phyloP scores from a whole-genome alignment of 2,329 filamentous ascomycete species.

The Myriosclerotinia scirpicola region DNA sequence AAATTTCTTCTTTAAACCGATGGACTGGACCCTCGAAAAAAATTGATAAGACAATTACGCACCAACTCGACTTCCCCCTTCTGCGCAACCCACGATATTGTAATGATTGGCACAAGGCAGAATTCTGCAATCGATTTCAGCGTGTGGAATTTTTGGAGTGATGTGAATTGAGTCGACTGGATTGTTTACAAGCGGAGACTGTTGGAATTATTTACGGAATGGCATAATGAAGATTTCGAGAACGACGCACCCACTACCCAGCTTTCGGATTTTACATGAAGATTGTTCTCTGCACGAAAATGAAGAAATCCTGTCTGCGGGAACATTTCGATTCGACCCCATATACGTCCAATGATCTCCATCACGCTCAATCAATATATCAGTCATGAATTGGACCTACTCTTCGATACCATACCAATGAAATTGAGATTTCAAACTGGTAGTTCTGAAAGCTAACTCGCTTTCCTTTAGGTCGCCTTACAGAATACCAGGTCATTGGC shows the following conservation, averaged over 20 bases:
- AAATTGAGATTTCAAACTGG: slow-evolving; percentile 2
- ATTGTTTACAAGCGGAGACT: background rate
- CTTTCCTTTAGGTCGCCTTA: slow-evolving; percentile 79
- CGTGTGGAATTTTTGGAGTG: background rate
- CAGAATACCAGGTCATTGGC: slow-evolving; percentile 99
- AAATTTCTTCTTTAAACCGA: slow-evolving; percentile 29
- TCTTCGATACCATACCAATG: background rate
- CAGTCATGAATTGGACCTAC: background rate
- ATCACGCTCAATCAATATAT: background rate
- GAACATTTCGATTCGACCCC: background rate
- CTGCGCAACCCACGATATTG: background rate
- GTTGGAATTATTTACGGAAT: background rate
- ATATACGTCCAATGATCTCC: background rate
- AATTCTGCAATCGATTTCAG: background rate
- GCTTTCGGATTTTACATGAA: background rate
- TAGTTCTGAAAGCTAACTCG: slow-evolving; percentile 37
- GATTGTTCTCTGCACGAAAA: background rate
- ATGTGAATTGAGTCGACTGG: background rate
- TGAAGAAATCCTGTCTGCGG: background rate
- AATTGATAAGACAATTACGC: slow-evolving; percentile 9
- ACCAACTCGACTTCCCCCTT: background rate
- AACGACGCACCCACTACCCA: background rate
- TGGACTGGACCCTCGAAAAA: slow-evolving; percentile 11
- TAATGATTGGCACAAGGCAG: background rate
- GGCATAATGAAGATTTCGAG: background rate